A percentile compares a stretch with the other conserved stretches of the same genome.
Evolutionary conservation across 768 basidiomycete species (phyloP).

Genomic region (Pleurotus tuoliensis): DNA sequence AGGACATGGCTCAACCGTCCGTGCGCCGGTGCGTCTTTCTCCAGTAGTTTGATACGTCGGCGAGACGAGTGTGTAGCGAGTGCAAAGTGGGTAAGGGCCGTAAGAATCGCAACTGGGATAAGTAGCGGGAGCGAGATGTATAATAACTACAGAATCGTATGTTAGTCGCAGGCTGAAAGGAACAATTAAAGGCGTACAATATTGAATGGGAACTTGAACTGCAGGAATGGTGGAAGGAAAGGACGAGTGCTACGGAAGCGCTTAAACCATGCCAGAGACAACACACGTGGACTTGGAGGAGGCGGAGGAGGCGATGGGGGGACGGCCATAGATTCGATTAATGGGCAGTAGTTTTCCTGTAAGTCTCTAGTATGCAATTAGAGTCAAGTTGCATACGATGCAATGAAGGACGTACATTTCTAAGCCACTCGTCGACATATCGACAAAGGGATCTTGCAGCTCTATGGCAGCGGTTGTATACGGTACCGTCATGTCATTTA

Average conservation of each 20-base stretch:
- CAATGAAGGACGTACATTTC: conserved; percentile 44
- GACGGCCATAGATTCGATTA: conserved; percentile 51
- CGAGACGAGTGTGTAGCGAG: conserved; percentile 58
- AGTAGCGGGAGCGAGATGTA: conserved; percentile 60
- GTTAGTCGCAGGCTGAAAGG: conserved; percentile 2
- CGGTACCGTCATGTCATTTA: conserved; percentile 79
- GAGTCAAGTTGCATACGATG: not conserved
- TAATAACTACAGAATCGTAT: conserved; percentile 34
- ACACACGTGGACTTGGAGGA: conserved; percentile 31
- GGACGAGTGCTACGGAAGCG: conserved; percentile 34
- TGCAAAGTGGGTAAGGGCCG: conserved; percentile 53
- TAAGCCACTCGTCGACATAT: conserved; percentile 52
- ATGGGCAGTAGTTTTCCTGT: conserved; percentile 49
- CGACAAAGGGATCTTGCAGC: conserved; percentile 58
- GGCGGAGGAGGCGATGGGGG: conserved; percentile 39
- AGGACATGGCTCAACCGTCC: conserved; percentile 56
- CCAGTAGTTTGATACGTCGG: conserved; percentile 60
- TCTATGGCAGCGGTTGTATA: conserved; percentile 79
- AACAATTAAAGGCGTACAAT: conserved; percentile 41
- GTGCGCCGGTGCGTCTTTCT: conserved; percentile 44
- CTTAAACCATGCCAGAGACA: conserved; percentile 45
- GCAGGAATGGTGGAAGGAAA: conserved; percentile 55
- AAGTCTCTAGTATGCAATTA: conserved; percentile 39
- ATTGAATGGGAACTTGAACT: conserved; percentile 65
- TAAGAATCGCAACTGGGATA: conserved; percentile 52